Conservation (phyloP, 1,139 yeast genomes). For the Nakaseomyces glabratus region DNA sequence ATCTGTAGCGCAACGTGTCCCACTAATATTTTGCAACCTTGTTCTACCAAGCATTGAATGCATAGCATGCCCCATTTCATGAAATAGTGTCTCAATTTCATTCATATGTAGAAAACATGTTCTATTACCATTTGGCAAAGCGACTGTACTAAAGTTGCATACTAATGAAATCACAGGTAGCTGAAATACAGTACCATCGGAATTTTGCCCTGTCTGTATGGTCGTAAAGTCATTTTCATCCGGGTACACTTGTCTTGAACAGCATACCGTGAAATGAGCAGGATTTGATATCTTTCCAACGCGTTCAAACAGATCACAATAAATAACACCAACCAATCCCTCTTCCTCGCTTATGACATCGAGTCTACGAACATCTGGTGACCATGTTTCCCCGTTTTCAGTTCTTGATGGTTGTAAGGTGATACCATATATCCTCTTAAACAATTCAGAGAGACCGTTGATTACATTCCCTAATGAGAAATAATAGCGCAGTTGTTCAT, state of each 20-base stretch:
- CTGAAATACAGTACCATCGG: constrained; percentile 47
- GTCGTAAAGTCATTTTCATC: constrained; percentile 37
- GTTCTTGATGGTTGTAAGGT: constrained; percentile 60
- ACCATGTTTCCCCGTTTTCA: constrained; percentile 78
- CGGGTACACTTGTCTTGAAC: constrained; percentile 67
- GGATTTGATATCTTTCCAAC: constrained; percentile 62
- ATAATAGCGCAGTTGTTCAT: constrained; percentile 38
- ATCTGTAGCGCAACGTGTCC: constrained; percentile 92
- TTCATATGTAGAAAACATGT: constrained; percentile 50
- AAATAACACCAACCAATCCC: constrained; percentile 53
- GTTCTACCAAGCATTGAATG: constrained; percentile 96
- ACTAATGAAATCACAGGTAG: constrained; percentile 83
- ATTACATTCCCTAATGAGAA: constrained; percentile 83
- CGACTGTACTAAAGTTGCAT: constrained; percentile 60
- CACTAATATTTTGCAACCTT: constrained; percentile 79
- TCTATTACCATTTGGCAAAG: constrained; percentile 12
- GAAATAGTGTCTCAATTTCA: constrained; percentile 90
- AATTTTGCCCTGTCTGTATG: constrained; percentile 34
- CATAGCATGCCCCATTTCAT: constrained; percentile 99
- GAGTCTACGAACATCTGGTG: constrained; percentile 73
- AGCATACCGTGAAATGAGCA: constrained; percentile 95
- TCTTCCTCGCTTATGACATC: constrained; percentile 57
- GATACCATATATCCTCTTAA: constrained; percentile 66
- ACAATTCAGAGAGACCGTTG: constrained; percentile 69
- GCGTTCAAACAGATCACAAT: constrained; percentile 59